These are phyloP conservation scores for Ophiorrhiza pumila DNA, from an alignment of 257 asterid genomes.

Conservation along the genomic window DNA sequence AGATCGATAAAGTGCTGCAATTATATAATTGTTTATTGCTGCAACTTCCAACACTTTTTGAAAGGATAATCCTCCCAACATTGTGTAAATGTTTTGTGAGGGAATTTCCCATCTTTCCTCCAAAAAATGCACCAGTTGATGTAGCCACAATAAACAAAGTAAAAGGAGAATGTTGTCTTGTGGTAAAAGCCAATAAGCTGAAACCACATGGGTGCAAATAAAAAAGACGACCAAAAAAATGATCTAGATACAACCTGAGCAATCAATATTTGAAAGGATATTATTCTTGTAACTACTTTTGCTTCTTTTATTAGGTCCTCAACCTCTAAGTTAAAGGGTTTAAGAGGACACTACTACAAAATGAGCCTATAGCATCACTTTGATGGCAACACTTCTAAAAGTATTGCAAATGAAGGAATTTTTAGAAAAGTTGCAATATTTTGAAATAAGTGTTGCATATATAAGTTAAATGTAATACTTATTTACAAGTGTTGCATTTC, in stretches of 20 bases:
- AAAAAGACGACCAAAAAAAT: slow-evolving; percentile 67
- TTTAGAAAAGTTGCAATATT: too few relatives aligned
- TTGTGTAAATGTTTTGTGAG: slow-evolving; percentile 61
- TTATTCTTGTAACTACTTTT: slow-evolving; percentile 55
- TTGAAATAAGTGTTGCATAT: too few relatives aligned
- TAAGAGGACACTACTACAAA: too few relatives aligned
- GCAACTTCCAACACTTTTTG: slow-evolving; percentile 88
- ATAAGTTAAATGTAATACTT: too few relatives aligned
- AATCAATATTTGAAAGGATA: slow-evolving; percentile 61
- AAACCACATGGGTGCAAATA: slow-evolving; percentile 81
- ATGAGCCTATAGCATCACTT: too few relatives aligned
- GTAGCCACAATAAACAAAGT: too few relatives aligned
- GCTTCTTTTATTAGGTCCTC: slow-evolving; percentile 59
- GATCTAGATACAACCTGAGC: slow-evolving; percentile 82
- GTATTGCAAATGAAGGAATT: too few relatives aligned
- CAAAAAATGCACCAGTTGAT: slow-evolving; percentile 68
- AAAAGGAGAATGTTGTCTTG: too few relatives aligned
- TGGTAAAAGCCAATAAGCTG: slow-evolving; percentile 78
- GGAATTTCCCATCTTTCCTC: slow-evolving; percentile 78
- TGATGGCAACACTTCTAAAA: too few relatives aligned
- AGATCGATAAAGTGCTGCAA: slow-evolving; percentile 77
- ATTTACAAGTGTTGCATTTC: too few relatives aligned
- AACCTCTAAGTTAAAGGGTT: slow-evolving; percentile 42
- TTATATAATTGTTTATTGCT: slow-evolving; percentile 85
- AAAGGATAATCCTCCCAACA: slow-evolving; percentile 64